Evolutionary conservation across 441 rosid genomes (phyloP), one percentile per base, ranked within the genome.

Genomic region (Cnidoscolus chayamansa): DNA sequence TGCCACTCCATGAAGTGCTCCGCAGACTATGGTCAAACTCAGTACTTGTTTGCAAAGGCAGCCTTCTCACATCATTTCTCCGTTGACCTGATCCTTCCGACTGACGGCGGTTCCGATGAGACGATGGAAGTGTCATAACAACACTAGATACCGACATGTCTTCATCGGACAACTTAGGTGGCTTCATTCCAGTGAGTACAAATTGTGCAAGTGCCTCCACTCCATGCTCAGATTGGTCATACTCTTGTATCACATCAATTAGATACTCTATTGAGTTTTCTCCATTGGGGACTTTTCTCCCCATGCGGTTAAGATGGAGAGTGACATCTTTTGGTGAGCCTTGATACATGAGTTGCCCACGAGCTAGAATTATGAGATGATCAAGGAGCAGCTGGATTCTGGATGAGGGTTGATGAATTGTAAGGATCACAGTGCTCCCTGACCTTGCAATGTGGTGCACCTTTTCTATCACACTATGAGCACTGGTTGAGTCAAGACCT

Each of bases 401-500:
- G 0, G 88, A 84, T 5, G 94, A 87, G 2, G 94, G 91, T 62
- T 87, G 91, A 72, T 89, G 91, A 74, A 89, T 86, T 32, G 94
- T 86, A 70, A 89, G 86, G 76, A 89, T 81, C 31, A 86, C 94
- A 0, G 90, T 89, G 79, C 91, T 87, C 10, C 91, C 91, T 2
- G 88, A 75, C 15, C 86, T 81, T 0, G 90, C 89, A 1, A 87
- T 89, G 85, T 80, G 79, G 57, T 85, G 88, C 12, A 89, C 90
- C 76, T 87, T 89, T 65, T 89, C 91, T 3, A 89, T 82, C 9
- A 89, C 88, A 7, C 83, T 86, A 60, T 89, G 63, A 62, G 93
- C 93, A 67, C 86, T 87, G 25, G 89, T 86, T 3, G 93, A 89
- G 79, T 87, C 93, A 4, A 87, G 85, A n/a, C 93, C 93, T 7